A percentile compares a stretch with the other conserved stretches of the same genome.
These are phyloP conservation scores for Diaporthe citriasiana DNA, from an alignment of 2,329 filamentous ascomycete genomes.

Conservation along the genomic window DNA sequence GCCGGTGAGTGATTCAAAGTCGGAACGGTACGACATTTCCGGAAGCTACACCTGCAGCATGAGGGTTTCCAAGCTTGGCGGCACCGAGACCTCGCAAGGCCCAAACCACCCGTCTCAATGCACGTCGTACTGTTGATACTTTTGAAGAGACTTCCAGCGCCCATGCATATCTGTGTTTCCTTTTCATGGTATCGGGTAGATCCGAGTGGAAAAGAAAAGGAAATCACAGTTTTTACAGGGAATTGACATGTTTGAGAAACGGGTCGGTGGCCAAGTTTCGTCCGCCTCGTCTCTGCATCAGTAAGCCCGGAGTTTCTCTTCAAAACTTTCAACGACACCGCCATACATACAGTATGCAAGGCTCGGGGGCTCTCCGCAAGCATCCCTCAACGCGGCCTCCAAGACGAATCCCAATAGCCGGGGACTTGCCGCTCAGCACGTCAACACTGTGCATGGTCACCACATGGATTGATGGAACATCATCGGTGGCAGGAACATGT, in stretches of 20 bases:
- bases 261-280: not conserved
- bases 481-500: not conserved
- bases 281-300: not conserved
- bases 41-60: conserved; percentile 1
- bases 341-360: not conserved
- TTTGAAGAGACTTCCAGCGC: not conserved
- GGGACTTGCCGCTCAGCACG: not conserved
- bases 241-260: not conserved
- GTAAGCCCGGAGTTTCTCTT: not conserved
- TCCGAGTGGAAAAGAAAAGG: not conserved
- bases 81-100: not conserved
- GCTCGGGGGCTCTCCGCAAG: not conserved
- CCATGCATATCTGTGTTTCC: not conserved
- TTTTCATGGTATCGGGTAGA: not conserved
- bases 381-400: not conserved
- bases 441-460: not conserved
- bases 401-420: not conserved
- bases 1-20: not conserved
- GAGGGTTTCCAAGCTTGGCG: not conserved
- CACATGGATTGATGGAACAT: not conserved
- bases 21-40: not conserved
- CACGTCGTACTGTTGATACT: not conserved
- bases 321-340: not conserved
- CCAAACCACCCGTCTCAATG: not conserved
- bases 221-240: conserved; percentile 6